Evolutionary conservation across 2,329 filamentous ascomycete species (phyloP).

Genomic region (Aspergillus aculeatinus): DNA sequence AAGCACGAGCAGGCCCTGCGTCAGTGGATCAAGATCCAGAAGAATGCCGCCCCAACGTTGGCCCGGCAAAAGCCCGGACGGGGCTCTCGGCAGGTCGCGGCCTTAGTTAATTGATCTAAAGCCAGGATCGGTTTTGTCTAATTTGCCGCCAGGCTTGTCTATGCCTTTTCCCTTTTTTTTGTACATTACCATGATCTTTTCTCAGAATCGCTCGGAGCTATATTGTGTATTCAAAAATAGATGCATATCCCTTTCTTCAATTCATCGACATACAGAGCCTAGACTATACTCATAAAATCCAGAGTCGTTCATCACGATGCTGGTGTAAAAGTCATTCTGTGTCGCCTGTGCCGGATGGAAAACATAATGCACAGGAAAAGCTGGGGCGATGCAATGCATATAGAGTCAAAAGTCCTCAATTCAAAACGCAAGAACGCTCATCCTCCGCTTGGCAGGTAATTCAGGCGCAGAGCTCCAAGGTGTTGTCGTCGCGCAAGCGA

Average conservation of each 20-base stretch:
- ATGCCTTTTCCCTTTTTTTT: constrained; percentile 15
- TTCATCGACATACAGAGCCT: not conserved
- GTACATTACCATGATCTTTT: constrained; percentile 24
- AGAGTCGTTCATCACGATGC: not conserved
- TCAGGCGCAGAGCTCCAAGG: constrained; percentile 54
- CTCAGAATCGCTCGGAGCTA: constrained; percentile 15
- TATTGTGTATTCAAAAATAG: constrained; percentile 22
- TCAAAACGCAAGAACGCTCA: not conserved
- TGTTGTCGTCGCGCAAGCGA: constrained; percentile 69
- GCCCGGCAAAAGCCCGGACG: too few relatives aligned
- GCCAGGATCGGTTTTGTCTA: too few relatives aligned
- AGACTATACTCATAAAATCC: not conserved
- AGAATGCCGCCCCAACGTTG: not conserved
- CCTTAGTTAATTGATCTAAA: not conserved
- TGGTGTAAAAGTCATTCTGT: not conserved
- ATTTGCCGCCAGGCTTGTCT: not conserved
- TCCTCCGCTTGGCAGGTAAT: not conserved
- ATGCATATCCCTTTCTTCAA: constrained; percentile 15
- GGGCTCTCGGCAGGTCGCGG: too few relatives aligned
- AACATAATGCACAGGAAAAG: not conserved
- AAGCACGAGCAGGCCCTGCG: constrained; percentile 46
- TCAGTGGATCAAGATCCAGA: constrained; percentile 46
- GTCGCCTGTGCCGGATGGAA: not conserved
- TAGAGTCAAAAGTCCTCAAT: not conserved
- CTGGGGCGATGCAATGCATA: not conserved